Percentiles rank a stretch among this genome's conserved stretches.
Conservation (phyloP, 805 yeast species). For the Hanseniaspora occidentalis region DNA sequence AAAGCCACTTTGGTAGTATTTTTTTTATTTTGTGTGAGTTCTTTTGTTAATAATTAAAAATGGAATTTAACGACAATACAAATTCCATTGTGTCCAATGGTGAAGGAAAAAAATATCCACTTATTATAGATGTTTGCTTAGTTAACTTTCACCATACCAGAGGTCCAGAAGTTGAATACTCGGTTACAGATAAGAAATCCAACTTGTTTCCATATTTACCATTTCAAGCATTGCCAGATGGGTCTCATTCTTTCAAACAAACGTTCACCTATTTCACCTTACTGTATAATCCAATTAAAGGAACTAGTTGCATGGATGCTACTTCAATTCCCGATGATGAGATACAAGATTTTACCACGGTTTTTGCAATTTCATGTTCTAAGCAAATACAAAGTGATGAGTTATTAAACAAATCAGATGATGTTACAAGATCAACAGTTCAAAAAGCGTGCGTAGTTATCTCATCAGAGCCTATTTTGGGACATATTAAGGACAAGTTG, state of each 20-base stretch:
- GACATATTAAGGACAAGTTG: constrained; percentile 79
- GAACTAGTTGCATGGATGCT: constrained; percentile 23
- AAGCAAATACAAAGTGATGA: constrained; percentile 63
- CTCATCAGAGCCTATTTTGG: constrained; percentile 76
- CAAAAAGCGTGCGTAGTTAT: constrained; percentile 86
- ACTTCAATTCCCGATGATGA: constrained; percentile 26
- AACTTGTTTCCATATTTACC: constrained; percentile 76
- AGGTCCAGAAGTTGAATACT: constrained; percentile 90
- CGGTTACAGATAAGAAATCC: constrained; percentile 18
- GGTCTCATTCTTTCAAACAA: constrained; percentile 87
- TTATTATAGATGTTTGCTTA: constrained; percentile 73
- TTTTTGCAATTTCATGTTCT: constrained; percentile 93
- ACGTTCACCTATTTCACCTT: constrained; percentile 85
- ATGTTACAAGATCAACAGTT: constrained; percentile 73
- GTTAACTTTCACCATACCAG: constrained; percentile 87
- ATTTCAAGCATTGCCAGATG: constrained; percentile 93
- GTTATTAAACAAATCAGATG: constrained; percentile 41
- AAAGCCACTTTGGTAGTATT: too few species aligned
- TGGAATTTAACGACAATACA: too few species aligned
- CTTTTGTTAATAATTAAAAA: too few species aligned
- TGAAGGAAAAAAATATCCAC: constrained; percentile 8
- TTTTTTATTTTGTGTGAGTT: too few species aligned
- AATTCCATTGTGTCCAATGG: too few species aligned
- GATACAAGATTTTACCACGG: constrained; percentile 37
- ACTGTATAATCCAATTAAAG: constrained; percentile 45